phyloP scores from a whole-genome alignment of 2,329 filamentous ascomycete species.

The Apiospora hydei region DNA sequence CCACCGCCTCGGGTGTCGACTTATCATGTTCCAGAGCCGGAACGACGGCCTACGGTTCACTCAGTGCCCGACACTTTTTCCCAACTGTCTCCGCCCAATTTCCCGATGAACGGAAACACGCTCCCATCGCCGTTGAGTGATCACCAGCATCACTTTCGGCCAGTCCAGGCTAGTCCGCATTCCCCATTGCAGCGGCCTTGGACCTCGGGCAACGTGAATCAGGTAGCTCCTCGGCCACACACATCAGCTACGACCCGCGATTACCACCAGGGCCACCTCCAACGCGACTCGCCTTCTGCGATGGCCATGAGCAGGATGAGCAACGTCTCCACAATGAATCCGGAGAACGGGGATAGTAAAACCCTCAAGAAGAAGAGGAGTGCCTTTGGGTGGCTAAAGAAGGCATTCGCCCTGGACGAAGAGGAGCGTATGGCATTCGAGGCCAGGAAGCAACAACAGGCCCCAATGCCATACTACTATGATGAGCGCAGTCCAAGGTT shows the following conservation, averaged over 20 bases:
- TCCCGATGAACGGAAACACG: slow-evolving; percentile 38
- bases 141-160: slow-evolving; percentile 65
- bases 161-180: slow-evolving; percentile 68
- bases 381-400: slow-evolving; percentile 73
- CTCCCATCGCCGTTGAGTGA: slow-evolving; percentile 60
- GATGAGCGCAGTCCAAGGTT: slow-evolving; percentile 59
- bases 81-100: slow-evolving; percentile 47
- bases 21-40: background rate
- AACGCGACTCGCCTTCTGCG: slow-evolving; percentile 59
- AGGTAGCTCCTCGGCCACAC: slow-evolving; percentile 38
- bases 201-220: slow-evolving; percentile 53
- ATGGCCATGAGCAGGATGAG: slow-evolving; percentile 66
- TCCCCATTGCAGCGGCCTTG: slow-evolving; percentile 67
- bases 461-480: slow-evolving; percentile 59
- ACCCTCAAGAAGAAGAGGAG: slow-evolving; percentile 71
- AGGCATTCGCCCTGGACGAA: slow-evolving; percentile 70
- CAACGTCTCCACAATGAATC: slow-evolving; percentile 57
- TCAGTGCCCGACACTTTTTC: slow-evolving; percentile 41
- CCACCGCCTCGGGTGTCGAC: slow-evolving; percentile 29
- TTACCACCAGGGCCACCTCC: slow-evolving; percentile 45
- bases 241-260: slow-evolving; percentile 31
- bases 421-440: slow-evolving; percentile 68
- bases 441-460: slow-evolving; percentile 56
- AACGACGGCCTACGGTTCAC: slow-evolving; percentile 36
- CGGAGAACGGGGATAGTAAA: slow-evolving; percentile 40